Conservation (phyloP, 768 basidiomycete genomes). For the Pholiota conissans region DNA sequence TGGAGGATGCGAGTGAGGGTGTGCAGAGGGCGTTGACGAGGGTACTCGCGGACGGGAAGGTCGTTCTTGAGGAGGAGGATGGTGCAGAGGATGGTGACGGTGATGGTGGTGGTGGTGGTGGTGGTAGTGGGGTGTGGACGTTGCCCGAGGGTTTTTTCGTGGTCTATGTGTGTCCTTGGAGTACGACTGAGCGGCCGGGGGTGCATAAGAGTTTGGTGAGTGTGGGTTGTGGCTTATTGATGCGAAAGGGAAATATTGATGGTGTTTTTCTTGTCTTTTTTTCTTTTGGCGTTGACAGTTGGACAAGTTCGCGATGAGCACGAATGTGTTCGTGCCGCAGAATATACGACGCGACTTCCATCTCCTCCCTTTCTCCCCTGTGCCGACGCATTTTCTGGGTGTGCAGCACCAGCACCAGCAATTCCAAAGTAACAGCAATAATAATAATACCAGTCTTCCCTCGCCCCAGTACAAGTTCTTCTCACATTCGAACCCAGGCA, state of each 20-base stretch:
- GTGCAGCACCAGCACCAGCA: slow-evolving; percentile 14
- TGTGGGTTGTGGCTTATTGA: not conserved
- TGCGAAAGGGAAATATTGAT: not conserved
- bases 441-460: too few relatives aligned
- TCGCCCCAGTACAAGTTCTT: slow-evolving; percentile 18
- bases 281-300: slow-evolving; percentile 42
- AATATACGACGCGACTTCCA: slow-evolving; percentile 37
- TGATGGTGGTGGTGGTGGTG: slow-evolving; percentile 26
- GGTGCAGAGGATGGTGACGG: slow-evolving; percentile 32
- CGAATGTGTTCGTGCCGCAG: slow-evolving; percentile 51
- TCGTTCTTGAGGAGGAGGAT: slow-evolving; percentile 40
- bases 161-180: slow-evolving; percentile 70
- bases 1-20: slow-evolving; percentile 57
- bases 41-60: slow-evolving; percentile 50
- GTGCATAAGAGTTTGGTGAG: slow-evolving; percentile 68
- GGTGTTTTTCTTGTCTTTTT: not conserved
- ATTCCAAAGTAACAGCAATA: not conserved
- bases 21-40: slow-evolving; percentile 59
- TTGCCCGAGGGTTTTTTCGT: slow-evolving; percentile 71
- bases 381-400: slow-evolving; percentile 7
- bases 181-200: slow-evolving; percentile 62
- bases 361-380: slow-evolving; percentile 26
- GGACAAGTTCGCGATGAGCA: slow-evolving; percentile 80
- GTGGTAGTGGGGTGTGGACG: slow-evolving; percentile 45
- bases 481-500: slow-evolving; percentile 32